phyloP scores from a whole-genome alignment of 176 grass and related monocot species.

The Oryza coarctata region DNA sequence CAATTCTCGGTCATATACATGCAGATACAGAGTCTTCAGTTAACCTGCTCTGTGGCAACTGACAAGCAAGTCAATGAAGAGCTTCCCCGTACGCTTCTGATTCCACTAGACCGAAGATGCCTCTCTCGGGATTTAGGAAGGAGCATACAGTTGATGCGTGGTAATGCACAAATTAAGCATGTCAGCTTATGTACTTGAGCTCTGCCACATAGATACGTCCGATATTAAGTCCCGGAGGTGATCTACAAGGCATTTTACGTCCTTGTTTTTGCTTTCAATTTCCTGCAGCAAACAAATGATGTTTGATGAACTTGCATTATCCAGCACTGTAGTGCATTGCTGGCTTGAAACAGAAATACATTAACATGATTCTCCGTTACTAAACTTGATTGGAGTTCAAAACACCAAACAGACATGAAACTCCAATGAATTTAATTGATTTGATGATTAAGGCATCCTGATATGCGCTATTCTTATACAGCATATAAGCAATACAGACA shows the following conservation, averaged over 20 bases:
- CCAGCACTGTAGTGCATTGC: not conserved
- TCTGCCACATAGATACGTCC: conserved; percentile 78
- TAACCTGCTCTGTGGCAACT: too few relatives aligned
- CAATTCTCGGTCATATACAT: not conserved
- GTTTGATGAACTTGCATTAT: not conserved
- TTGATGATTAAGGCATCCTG: not conserved
- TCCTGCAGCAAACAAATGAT: conserved; percentile 48
- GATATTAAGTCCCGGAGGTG: conserved; percentile 62
- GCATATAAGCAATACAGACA: not conserved
- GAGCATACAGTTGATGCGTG: not conserved
- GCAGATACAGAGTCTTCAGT: not conserved
- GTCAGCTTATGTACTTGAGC: conserved; percentile 3
- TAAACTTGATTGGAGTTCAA: not conserved
- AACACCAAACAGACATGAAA: not conserved
- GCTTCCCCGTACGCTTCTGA: not conserved
- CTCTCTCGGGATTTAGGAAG: not conserved
- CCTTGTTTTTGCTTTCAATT: conserved; percentile 70
- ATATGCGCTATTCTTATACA: not conserved
- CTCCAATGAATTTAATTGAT: not conserved
- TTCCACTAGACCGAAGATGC: not conserved
- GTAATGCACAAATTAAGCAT: not conserved
- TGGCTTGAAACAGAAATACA: not conserved
- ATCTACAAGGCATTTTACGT: conserved; percentile 64
- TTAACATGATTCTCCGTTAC: not conserved
- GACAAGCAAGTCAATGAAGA: not conserved